Evolutionary conservation across 129 eudicot genomes (phyloP).

Genomic region (Kitagawia praeruptora): DNA sequence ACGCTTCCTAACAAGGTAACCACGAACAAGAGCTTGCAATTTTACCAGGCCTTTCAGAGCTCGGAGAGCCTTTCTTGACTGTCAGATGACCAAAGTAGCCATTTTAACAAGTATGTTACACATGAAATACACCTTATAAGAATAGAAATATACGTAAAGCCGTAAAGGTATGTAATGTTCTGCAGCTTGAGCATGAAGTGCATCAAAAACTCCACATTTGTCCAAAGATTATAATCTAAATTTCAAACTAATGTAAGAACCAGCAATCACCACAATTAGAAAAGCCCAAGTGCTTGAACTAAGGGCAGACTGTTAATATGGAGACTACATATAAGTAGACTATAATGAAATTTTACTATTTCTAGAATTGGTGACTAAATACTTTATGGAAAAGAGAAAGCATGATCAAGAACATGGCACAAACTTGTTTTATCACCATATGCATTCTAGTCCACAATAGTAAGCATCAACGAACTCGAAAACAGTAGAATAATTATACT

Average conservation of each 20-base stretch:
- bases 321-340: background rate
- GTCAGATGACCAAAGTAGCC: conserved; percentile 11
- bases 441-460: background rate
- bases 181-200: conserved; percentile 11
- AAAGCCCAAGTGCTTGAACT: background rate
- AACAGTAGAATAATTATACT: background rate
- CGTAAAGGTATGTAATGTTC: background rate
- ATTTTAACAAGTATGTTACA: background rate
- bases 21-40: conserved; percentile 87
- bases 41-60: conserved; percentile 88
- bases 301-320: background rate
- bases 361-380: background rate
- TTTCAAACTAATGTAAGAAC: background rate
- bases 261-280: background rate
- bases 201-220: conserved; percentile 3
- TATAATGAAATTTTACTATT: background rate
- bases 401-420: background rate
- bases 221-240: background rate
- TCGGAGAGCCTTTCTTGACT: conserved; percentile 90
- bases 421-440: background rate
- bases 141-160: background rate
- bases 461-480: background rate
- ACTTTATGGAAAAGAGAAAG: background rate
- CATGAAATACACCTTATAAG: conserved; percentile 2
- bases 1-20: conserved; percentile 74